These are phyloP conservation scores for Leccinum olivaceopallidum DNA, from an alignment of 768 basidiomycete species.

Conservation along the genomic window DNA sequence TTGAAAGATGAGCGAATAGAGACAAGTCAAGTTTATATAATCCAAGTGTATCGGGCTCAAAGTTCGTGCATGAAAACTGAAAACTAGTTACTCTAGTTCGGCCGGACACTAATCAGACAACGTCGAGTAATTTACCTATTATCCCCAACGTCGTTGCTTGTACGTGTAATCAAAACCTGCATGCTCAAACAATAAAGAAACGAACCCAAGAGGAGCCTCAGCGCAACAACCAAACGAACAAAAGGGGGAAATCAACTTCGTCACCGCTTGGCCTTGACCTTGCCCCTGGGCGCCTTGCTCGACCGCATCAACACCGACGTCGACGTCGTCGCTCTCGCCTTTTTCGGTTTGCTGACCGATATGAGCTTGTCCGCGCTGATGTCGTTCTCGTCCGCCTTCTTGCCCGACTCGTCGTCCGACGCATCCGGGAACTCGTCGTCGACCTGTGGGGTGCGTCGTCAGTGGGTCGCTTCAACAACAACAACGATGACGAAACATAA, in stretches of 20 bases:
- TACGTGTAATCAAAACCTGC: no score
- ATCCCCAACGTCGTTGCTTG: no score
- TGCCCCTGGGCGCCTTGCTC: constrained; percentile 22
- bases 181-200: background rate
- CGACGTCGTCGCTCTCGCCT: background rate
- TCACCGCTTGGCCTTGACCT: constrained; percentile 22
- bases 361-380: constrained; percentile 60
- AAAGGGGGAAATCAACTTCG: no score
- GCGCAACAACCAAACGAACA: no score
- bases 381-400: constrained; percentile 36
- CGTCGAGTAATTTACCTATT: no score
- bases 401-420: constrained; percentile 49
- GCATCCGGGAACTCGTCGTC: constrained; percentile 47
- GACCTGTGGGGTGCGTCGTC: constrained; percentile 30
- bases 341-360: constrained; percentile 49
- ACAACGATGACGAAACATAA: background rate
- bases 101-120: no score
- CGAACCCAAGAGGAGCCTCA: background rate
- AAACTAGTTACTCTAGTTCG: no score
- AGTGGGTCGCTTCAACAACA: constrained; percentile 1
- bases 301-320: background rate
- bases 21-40: no score
- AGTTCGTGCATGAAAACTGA: no score
- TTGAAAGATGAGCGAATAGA: no score
- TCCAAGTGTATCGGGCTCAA: no score